Percentiles rank a stretch among this genome's conserved stretches.
Evolutionary conservation across 106 monocot genomes (phyloP).

Genomic region (Vanilla planifolia): DNA sequence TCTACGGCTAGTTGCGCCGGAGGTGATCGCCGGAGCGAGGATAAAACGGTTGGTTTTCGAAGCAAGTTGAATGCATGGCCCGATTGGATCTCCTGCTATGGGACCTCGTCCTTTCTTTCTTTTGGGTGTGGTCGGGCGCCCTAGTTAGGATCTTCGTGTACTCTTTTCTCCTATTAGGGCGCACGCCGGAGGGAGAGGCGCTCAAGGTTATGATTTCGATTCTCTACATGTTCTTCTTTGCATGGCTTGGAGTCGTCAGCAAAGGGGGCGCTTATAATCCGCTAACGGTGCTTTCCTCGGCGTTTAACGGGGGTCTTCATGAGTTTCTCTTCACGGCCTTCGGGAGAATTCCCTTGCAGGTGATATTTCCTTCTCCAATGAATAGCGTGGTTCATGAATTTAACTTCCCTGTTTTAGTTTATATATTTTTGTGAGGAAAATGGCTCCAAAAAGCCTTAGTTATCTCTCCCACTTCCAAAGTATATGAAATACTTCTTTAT

Average conservation of each 20-base stretch:
- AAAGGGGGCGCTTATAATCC: slow-evolving; percentile 81
- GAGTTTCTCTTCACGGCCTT: slow-evolving; percentile 55
- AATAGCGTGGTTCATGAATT: too few relatives aligned
- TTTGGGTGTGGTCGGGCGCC: slow-evolving; percentile 65
- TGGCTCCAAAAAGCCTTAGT: too few relatives aligned
- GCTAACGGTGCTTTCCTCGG: slow-evolving; percentile 53
- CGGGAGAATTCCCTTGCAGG: slow-evolving; percentile 81
- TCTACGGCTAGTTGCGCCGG: too few relatives aligned
- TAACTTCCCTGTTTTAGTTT: too few relatives aligned
- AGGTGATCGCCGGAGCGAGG: slow-evolving; percentile 1
- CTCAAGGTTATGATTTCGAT: slow-evolving; percentile 46
- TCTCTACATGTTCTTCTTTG: slow-evolving; percentile 80
- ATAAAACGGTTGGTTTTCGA: too few relatives aligned
- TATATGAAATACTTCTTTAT: too few relatives aligned
- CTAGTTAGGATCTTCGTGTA: slow-evolving; percentile 46
- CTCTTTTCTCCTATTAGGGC: slow-evolving; percentile 16
- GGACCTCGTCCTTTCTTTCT: slow-evolving; percentile 40
- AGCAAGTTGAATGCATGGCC: slow-evolving; percentile 9
- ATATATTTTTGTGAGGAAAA: too few relatives aligned
- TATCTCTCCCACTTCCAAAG: too few relatives aligned
- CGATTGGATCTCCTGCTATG: slow-evolving; percentile 10
- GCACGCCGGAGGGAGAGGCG: slow-evolving; percentile 28
- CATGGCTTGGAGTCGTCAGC: slow-evolving; percentile 48
- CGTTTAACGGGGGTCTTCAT: slow-evolving; percentile 31
- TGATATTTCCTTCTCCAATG: not conserved